Conservation (phyloP, 2,329 filamentous ascomycete genomes). For the Hymenoscyphus albidus region DNA sequence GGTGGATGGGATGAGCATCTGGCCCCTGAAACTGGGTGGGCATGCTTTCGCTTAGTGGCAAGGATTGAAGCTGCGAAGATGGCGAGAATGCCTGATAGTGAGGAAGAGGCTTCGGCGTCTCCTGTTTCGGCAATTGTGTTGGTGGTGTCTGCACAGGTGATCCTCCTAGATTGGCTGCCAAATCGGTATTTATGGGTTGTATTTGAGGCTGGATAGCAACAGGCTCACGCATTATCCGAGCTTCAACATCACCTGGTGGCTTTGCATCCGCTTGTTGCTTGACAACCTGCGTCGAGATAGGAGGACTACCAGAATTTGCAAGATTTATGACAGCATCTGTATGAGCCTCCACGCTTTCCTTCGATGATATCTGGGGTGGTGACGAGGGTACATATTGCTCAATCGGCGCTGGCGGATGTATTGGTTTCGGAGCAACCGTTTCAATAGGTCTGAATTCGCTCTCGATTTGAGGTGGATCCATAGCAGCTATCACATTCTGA, state of each 20-base stretch:
- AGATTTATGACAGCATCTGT: background rate
- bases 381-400: slow-evolving; percentile 3
- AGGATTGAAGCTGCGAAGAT: background rate
- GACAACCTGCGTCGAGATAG: background rate
- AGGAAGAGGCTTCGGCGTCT: background rate
- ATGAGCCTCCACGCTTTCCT: background rate
- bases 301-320: background rate
- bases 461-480: slow-evolving; percentile 4
- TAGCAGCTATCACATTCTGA: background rate
- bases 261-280: background rate
- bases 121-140: background rate
- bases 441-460: slow-evolving; percentile 7
- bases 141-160: background rate
- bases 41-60: background rate
- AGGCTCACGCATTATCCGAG: background rate
- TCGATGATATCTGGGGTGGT: background rate
- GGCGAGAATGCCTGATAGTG: background rate
- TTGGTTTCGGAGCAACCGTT: slow-evolving; percentile 7
- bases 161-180: background rate
- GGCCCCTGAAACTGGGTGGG: background rate
- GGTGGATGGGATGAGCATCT: background rate
- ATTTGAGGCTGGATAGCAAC: background rate
- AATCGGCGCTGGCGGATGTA: slow-evolving; percentile 6
- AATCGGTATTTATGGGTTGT: background rate
- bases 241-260: background rate